phyloP scores from a whole-genome alignment of 2,329 filamentous ascomycete species.

The Microcera coccophila region DNA sequence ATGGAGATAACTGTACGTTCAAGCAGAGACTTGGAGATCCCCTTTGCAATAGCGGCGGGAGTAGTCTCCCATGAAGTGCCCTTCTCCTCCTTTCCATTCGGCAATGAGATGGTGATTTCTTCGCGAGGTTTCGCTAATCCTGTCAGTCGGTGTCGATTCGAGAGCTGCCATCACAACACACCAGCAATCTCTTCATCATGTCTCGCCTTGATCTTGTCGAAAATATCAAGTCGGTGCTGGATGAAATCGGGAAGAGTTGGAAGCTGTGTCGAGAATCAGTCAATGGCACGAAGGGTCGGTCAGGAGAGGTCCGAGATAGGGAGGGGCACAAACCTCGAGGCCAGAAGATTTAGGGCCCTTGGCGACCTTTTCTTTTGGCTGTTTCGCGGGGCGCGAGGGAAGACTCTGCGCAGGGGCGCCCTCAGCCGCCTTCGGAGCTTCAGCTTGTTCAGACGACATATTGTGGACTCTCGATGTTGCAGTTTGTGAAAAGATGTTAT shows the following conservation, averaged over 20 bases:
- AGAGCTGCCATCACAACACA: conserved; percentile 23
- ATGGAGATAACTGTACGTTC: conserved; percentile 84
- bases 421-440: conserved; percentile 32
- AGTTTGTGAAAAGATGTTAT: conserved; percentile 26
- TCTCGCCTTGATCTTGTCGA: conserved; percentile 82
- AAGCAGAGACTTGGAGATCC: conserved; percentile 78
- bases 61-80: conserved; percentile 92
- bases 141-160: conserved; percentile 21
- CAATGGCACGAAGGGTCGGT: conserved; percentile 28
- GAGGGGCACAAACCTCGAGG: conserved; percentile 41
- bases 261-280: conserved; percentile 28
- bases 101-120: conserved; percentile 69
- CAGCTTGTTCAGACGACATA: conserved; percentile 39
- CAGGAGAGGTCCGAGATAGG: conserved; percentile 31
- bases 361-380: conserved; percentile 33
- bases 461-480: conserved; percentile 19
- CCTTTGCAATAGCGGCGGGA: conserved; percentile 70
- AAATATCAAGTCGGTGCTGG: conserved; percentile 77
- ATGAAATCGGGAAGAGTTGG: conserved; percentile 68
- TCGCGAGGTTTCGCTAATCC: conserved; percentile 64
- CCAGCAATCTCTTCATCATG: conserved; percentile 68
- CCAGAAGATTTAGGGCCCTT: conserved; percentile 34
- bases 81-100: conserved; percentile 64
- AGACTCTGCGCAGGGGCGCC: conserved; percentile 33
- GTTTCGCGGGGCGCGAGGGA: conserved; percentile 35